These are phyloP conservation scores for Wickerhamomyces silvicola DNA, from an alignment of 805 yeast species.

Conservation along the genomic window DNA sequence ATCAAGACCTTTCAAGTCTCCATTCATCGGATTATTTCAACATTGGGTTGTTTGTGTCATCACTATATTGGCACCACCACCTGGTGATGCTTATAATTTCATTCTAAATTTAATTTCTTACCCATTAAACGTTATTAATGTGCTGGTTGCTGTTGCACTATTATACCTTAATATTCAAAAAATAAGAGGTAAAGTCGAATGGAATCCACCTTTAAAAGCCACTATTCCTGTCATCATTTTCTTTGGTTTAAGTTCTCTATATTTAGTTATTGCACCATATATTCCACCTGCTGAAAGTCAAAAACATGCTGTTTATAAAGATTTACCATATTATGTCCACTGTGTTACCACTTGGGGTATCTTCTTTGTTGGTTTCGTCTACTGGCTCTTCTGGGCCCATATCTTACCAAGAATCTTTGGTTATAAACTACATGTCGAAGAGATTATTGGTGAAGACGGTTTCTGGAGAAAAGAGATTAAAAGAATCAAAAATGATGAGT, in stretches of 20 bases:
- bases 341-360: slow-evolving; percentile 81
- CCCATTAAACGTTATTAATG: slow-evolving; percentile 72
- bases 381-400: slow-evolving; percentile 61
- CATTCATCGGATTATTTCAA: slow-evolving; percentile 64
- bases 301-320: slow-evolving; percentile 60
- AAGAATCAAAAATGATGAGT: slow-evolving; percentile 27
- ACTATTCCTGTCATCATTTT: slow-evolving; percentile 55
- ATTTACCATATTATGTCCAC: slow-evolving; percentile 70
- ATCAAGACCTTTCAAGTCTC: slow-evolving; percentile 67
- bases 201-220: slow-evolving; percentile 72
- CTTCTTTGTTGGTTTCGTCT: slow-evolving; percentile 55
- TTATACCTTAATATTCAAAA: slow-evolving; percentile 50
- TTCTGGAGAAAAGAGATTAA: slow-evolving; percentile 62
- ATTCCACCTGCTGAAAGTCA: slow-evolving; percentile 66
- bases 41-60: slow-evolving; percentile 73
- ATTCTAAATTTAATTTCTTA: slow-evolving; percentile 74
- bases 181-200: slow-evolving; percentile 41
- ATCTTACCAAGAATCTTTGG: slow-evolving; percentile 50
- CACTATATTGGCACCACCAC: slow-evolving; percentile 74
- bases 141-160: slow-evolving; percentile 57
- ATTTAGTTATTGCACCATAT: slow-evolving; percentile 71
- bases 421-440: slow-evolving; percentile 45
- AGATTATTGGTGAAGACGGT: slow-evolving; percentile 59
- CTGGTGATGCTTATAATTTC: slow-evolving; percentile 84
- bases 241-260: slow-evolving; percentile 59